Conservation (phyloP, 495 filamentous ascomycete genomes). For the Aspergillus taichungensis region DNA sequence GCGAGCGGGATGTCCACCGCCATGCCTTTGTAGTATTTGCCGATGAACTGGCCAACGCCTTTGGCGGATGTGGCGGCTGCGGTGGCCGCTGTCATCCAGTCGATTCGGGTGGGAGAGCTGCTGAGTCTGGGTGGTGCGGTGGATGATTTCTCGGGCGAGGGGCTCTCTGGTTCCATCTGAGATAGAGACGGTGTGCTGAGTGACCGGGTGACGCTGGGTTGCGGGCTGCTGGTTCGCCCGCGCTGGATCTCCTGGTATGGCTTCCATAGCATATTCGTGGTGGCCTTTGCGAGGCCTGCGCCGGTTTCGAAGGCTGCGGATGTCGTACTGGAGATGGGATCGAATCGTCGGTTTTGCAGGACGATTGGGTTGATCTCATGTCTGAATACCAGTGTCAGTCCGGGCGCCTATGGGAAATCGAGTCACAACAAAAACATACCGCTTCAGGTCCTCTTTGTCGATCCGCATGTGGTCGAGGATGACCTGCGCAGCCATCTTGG, state of each 20-base stretch:
- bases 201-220: neutral
- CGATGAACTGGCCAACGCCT: conserved; percentile 25
- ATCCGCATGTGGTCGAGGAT: conserved; percentile 50
- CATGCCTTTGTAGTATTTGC: conserved; percentile 25
- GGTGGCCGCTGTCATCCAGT: conserved; percentile 9
- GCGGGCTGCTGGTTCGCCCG: conserved; percentile 1
- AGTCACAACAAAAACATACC: conserved; percentile 6
- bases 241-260: conserved; percentile 24
- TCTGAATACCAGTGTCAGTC: conserved; percentile 1
- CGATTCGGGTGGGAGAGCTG: neutral
- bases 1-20: conserved; percentile 62
- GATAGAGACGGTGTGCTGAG: neutral
- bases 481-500: conserved; percentile 57
- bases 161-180: neutral
- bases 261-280: conserved; percentile 22
- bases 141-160: neutral
- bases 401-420: no score
- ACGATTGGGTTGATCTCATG: conserved; percentile 18
- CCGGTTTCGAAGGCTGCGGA: conserved; percentile 22
- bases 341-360: conserved; percentile 31
- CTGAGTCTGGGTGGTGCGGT: neutral
- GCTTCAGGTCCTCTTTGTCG: conserved; percentile 53
- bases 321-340: conserved; percentile 38
- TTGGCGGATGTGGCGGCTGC: conserved; percentile 22
- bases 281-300: conserved; percentile 19